A percentile compares a stretch with the other conserved stretches of the same genome.
Evolutionary conservation across 176 grass and related monocot species (phyloP).

Genomic region (Triticum monococcum): DNA sequence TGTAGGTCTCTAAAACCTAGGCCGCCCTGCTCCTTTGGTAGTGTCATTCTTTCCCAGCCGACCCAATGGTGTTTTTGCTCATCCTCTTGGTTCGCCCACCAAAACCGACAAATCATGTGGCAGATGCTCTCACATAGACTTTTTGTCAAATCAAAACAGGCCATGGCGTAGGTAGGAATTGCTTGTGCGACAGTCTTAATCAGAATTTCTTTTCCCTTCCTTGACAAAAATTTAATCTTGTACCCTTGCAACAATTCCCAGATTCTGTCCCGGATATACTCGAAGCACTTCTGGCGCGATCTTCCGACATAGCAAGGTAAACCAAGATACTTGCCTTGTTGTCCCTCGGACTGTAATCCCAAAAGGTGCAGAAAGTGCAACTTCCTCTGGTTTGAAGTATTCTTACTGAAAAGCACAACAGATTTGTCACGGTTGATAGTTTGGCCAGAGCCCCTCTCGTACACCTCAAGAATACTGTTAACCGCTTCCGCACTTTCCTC

Average conservation of each 20-base stretch:
- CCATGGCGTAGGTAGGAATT: not conserved
- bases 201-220: not conserved
- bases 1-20: not conserved
- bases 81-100: not conserved
- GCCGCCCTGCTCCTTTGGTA: not conserved
- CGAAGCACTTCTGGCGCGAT: not conserved
- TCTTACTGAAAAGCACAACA: no score
- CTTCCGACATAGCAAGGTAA: not conserved
- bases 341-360: no score
- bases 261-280: not conserved
- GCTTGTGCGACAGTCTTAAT: not conserved
- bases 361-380: no score
- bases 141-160: not conserved
- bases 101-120: not conserved
- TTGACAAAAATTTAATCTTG: not conserved
- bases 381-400: no score
- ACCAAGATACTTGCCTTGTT: no score
- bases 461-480: no score
- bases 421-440: no score
- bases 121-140: not conserved
- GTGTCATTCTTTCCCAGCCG: not conserved
- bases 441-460: no score
- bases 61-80: not conserved
- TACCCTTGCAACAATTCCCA: not conserved
- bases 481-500: no score